Conservation (phyloP, 2,329 filamentous ascomycete genomes). For the Chaetomium olivaceum region DNA sequence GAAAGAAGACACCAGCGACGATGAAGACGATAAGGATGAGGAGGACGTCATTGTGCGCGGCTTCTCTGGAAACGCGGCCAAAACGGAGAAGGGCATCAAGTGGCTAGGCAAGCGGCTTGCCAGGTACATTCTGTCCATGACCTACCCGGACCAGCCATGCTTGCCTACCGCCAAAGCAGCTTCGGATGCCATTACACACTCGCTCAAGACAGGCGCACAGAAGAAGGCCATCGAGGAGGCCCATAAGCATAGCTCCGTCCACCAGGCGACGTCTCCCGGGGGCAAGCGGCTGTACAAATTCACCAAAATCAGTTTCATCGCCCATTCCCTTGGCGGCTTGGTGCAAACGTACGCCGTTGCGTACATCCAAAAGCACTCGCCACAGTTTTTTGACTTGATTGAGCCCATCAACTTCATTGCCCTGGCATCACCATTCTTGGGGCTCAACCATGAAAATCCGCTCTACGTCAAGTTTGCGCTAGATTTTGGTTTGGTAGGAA, state of each 20-base stretch:
- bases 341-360: slow-evolving; percentile 93
- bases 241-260: slow-evolving; percentile 55
- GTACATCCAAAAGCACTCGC: slow-evolving; percentile 95
- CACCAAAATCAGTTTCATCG: slow-evolving; percentile 93
- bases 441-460: slow-evolving; percentile 95
- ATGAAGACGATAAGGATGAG: slow-evolving; percentile 63
- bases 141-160: slow-evolving; percentile 91
- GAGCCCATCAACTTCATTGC: slow-evolving; percentile 88
- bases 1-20: slow-evolving; percentile 24
- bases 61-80: slow-evolving; percentile 84
- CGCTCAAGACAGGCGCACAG: slow-evolving; percentile 45
- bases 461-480: slow-evolving; percentile 96
- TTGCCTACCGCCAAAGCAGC: slow-evolving; percentile 62
- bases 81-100: slow-evolving; percentile 93
- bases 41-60: slow-evolving; percentile 88
- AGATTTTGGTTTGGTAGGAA: slow-evolving; percentile 93
- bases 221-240: slow-evolving; percentile 38
- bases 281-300: slow-evolving; percentile 70
- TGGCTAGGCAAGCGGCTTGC: slow-evolving; percentile 94
- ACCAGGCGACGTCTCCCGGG: slow-evolving; percentile 38
- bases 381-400: slow-evolving; percentile 83
- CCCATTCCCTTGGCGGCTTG: slow-evolving; percentile 85
- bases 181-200: slow-evolving; percentile 46
- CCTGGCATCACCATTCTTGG: slow-evolving; percentile 83
- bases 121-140: slow-evolving; percentile 84